A percentile compares a stretch with the other conserved stretches of the same genome.
Evolutionary conservation across 352 stramenopile genomes (phyloP).

Genomic region (Phytophthora syringae): DNA sequence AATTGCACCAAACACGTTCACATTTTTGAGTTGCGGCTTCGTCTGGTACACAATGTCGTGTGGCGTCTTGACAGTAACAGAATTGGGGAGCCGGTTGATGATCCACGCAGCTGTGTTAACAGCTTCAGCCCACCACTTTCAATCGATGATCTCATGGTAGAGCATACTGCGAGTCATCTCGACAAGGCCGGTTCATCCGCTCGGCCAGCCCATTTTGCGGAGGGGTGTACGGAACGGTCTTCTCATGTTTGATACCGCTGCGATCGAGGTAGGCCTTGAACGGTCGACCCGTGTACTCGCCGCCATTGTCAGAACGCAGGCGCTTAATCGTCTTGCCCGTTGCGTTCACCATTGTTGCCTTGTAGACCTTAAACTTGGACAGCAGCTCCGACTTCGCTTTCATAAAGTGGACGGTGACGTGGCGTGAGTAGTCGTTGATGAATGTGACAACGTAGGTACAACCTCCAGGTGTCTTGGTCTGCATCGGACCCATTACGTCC

Average conservation of each 20-base stretch:
- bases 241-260: slow-evolving; percentile 12
- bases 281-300: slow-evolving; percentile 21
- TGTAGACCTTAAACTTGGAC: too few relatives aligned
- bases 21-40: slow-evolving; percentile 4
- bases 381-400: slow-evolving; percentile 32
- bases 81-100: slow-evolving; percentile 23
- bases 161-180: too few relatives aligned
- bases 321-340: slow-evolving; percentile 22
- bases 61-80: not conserved
- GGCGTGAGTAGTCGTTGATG: slow-evolving; percentile 33
- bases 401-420: slow-evolving; percentile 27
- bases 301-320: slow-evolving; percentile 23
- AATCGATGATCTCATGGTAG: too few relatives aligned
- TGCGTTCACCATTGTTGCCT: too few relatives aligned
- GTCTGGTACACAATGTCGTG: slow-evolving; percentile 11
- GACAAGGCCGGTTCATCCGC: slow-evolving; percentile 28
- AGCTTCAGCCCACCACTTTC: too few relatives aligned
- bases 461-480: slow-evolving; percentile 13
- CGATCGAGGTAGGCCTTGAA: not conserved
- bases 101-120: slow-evolving; percentile 20
- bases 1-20: slow-evolving; percentile 6
- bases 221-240: slow-evolving; percentile 18
- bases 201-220: slow-evolving; percentile 19
- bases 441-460: too few relatives aligned
- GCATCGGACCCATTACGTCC: slow-evolving; percentile 28